These are phyloP conservation scores for Lentinus tigrinus DNA, from an alignment of 768 basidiomycete genomes.

Conservation along the genomic window DNA sequence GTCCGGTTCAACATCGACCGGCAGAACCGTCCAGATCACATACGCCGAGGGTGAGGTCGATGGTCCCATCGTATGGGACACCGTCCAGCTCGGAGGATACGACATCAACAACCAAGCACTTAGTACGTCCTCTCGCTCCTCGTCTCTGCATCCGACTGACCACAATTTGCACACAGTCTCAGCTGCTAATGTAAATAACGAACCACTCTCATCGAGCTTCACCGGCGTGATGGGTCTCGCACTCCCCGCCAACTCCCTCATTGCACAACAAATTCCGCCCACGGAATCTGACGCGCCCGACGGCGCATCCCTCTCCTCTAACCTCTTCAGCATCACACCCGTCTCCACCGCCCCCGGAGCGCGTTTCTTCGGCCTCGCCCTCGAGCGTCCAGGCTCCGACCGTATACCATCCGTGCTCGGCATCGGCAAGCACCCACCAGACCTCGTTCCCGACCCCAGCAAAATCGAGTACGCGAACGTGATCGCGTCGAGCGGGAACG, in stretches of 20 bases:
- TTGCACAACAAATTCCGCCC: conserved; percentile 50
- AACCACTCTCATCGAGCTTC: conserved; percentile 58
- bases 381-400: conserved; percentile 64
- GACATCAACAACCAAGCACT: conserved; percentile 64
- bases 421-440: conserved; percentile 64
- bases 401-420: conserved; percentile 59
- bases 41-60: conserved; percentile 60
- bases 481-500: conserved; percentile 35
- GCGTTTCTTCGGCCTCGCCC: conserved; percentile 66
- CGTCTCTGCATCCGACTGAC: background rate
- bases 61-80: conserved; percentile 73
- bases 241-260: conserved; percentile 70
- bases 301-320: conserved; percentile 67
- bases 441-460: conserved; percentile 51
- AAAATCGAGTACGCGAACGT: conserved; percentile 49
- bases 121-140: conserved; percentile 40
- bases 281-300: conserved; percentile 50
- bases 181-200: conserved; percentile 49
- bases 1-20: conserved; percentile 43
- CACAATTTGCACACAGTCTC: conserved; percentile 44
- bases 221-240: conserved; percentile 75
- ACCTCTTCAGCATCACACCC: conserved; percentile 70
- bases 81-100: conserved; percentile 62
- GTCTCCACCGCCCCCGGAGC: conserved; percentile 47
- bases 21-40: conserved; percentile 43